Evolutionary conservation across 345 rosid genomes (phyloP).

Genomic region (Lumnitzera littorea): DNA sequence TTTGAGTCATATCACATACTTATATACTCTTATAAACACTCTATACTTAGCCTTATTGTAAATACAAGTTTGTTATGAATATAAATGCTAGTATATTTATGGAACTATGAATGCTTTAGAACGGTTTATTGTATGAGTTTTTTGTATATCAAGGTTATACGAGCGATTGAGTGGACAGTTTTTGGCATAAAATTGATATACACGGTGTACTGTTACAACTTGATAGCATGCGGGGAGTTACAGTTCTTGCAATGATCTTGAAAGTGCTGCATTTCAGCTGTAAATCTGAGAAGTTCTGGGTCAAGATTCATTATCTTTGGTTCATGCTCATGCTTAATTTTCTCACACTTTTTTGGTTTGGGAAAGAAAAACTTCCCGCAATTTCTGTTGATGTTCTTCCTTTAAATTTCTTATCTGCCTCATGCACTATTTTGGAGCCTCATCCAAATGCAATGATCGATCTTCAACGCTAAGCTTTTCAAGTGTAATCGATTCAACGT

Average conservation of each 20-base stretch:
- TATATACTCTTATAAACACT: too few species aligned
- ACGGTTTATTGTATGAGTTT: too few species aligned
- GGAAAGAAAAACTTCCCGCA: slow-evolving; percentile 52
- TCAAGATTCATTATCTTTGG: slow-evolving; percentile 53
- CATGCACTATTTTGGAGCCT: slow-evolving; percentile 96
- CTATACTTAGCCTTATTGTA: too few species aligned
- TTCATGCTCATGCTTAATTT: slow-evolving; percentile 68
- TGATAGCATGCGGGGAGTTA: too few species aligned
- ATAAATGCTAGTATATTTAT: too few species aligned
- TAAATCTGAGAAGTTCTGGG: slow-evolving; percentile 69
- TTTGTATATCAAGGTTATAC: too few species aligned
- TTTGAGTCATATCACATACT: too few species aligned
- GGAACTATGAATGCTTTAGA: too few species aligned
- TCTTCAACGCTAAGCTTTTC: slow-evolving; percentile 88
- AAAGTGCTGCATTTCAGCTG: slow-evolving; percentile 70
- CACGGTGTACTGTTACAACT: too few species aligned
- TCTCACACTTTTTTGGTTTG: slow-evolving; percentile 75
- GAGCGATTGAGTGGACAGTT: too few species aligned
- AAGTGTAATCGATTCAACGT: slow-evolving; percentile 76
- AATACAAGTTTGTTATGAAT: too few species aligned
- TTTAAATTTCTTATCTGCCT: slow-evolving; percentile 83
- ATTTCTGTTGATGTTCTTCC: slow-evolving; percentile 81
- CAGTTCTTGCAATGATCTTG: slow-evolving; percentile 85
- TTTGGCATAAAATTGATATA: too few species aligned
- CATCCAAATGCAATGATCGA: slow-evolving; percentile 80